A percentile compares a stretch with the other conserved stretches of the same genome.
phyloP scores from a whole-genome alignment of 768 basidiomycete genomes.

The Clathrus columnatus region DNA sequence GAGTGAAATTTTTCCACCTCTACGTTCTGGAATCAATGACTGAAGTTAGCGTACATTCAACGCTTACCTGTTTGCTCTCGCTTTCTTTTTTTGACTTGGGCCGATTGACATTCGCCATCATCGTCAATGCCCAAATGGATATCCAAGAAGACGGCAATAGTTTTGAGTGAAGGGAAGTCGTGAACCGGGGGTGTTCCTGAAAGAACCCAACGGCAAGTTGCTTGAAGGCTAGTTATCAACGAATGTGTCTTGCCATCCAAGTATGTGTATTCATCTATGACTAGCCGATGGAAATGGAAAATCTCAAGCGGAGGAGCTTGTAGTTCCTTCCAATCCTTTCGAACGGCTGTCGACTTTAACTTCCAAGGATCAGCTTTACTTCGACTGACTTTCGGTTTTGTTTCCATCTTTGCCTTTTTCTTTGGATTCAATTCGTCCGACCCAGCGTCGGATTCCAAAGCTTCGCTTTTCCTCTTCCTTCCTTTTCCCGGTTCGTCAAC shows the following conservation, averaged over 20 bases:
- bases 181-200: slow-evolving; percentile 93
- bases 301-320: slow-evolving; percentile 80
- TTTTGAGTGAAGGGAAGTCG: slow-evolving; percentile 85
- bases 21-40: slow-evolving; percentile 21
- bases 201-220: slow-evolving; percentile 87
- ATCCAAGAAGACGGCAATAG: slow-evolving; percentile 79
- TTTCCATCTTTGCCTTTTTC: slow-evolving; percentile 51
- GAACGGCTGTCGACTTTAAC: slow-evolving; percentile 50
- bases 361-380: slow-evolving; percentile 59
- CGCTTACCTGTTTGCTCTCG: slow-evolving; percentile 75
- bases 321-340: slow-evolving; percentile 71
- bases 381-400: slow-evolving; percentile 21
- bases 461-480: slow-evolving; percentile 36
- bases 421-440: slow-evolving; percentile 31
- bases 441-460: slow-evolving; percentile 15
- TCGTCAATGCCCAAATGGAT: slow-evolving; percentile 91
- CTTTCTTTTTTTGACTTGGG: slow-evolving; percentile 69
- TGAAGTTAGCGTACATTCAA: not conserved
- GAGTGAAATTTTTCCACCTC: slow-evolving; percentile 92
- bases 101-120: slow-evolving; percentile 69
- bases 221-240: slow-evolving; percentile 65
- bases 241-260: slow-evolving; percentile 72
- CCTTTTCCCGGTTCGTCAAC: slow-evolving; percentile 35
- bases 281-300: slow-evolving; percentile 83
- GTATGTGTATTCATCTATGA: slow-evolving; percentile 95